Percentiles rank a stretch among this genome's conserved stretches.
These are phyloP conservation scores for Xylaria multiplex DNA, from an alignment of 2,329 filamentous ascomycete species.

Conservation along the genomic window DNA sequence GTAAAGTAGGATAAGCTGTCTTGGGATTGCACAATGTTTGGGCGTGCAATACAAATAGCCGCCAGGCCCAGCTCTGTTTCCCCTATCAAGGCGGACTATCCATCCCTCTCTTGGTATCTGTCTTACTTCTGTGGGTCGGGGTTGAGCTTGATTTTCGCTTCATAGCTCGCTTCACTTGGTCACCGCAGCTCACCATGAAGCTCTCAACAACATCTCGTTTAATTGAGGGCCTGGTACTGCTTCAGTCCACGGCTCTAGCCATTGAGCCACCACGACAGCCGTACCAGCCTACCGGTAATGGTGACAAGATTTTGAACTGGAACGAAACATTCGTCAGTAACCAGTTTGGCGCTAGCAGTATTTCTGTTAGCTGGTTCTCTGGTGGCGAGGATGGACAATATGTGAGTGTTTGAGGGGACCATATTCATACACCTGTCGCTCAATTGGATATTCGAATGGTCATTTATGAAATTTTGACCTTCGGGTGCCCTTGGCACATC, in stretches of 20 bases:
- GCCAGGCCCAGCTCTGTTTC: slow-evolving; percentile 6
- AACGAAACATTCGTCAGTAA: slow-evolving; percentile 65
- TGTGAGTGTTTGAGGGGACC: slow-evolving; percentile 28
- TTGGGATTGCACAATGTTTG: background rate
- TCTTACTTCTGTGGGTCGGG: background rate
- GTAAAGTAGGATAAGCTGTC: slow-evolving; percentile 12
- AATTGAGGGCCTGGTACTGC: slow-evolving; percentile 36
- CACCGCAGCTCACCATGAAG: slow-evolving; percentile 37
- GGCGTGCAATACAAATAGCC: slow-evolving; percentile 10
- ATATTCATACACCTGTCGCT: background rate
- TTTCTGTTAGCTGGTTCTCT: slow-evolving; percentile 66
- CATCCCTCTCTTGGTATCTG: slow-evolving; percentile 5
- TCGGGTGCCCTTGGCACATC: background rate
- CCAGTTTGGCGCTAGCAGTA: slow-evolving; percentile 57
- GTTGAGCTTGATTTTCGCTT: slow-evolving; percentile 2
- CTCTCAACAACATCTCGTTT: slow-evolving; percentile 23
- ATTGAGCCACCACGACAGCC: slow-evolving; percentile 64
- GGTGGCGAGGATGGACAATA: slow-evolving; percentile 70
- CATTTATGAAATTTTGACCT: background rate
- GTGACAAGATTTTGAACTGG: slow-evolving; percentile 66
- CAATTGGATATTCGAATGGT: background rate
- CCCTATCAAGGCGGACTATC: background rate
- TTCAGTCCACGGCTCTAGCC: slow-evolving; percentile 44
- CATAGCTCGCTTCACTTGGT: slow-evolving; percentile 6
- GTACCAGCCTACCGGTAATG: slow-evolving; percentile 65